Evolutionary conservation across 306 rosid species (phyloP).

Genomic region (Crotalaria pallida): DNA sequence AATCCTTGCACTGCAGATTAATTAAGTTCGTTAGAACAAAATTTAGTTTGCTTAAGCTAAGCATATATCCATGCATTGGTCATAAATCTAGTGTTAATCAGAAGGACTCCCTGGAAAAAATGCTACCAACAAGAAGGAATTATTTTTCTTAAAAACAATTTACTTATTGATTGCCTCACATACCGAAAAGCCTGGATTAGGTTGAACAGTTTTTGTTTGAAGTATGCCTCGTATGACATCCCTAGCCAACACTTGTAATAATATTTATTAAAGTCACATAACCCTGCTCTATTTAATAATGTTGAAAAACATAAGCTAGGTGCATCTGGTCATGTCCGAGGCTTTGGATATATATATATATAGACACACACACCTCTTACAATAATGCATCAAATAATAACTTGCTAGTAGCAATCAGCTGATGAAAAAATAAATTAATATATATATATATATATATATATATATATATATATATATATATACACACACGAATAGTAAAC

Average conservation of each 20-base stretch:
- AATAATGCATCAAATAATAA: neutral
- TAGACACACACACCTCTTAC: neutral
- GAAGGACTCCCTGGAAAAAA: too few relatives aligned
- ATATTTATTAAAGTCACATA: neutral
- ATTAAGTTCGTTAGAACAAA: neutral
- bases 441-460: too few relatives aligned
- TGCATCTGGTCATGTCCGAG: slow-evolving; percentile 5
- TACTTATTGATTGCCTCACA: neutral
- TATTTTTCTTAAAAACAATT: neutral
- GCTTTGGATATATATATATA: neutral
- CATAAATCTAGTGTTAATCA: neutral
- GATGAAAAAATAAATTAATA: too few relatives aligned
- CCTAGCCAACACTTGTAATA: neutral
- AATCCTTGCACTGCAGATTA: neutral
- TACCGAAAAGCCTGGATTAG: neutral
- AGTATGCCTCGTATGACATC: neutral
- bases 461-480: too few relatives aligned
- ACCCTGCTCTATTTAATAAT: slow-evolving; percentile 7
- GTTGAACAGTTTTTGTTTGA: neutral
- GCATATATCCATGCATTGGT: neutral
- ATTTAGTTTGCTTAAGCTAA: neutral
- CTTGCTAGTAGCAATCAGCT: neutral
- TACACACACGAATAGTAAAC: too few relatives aligned
- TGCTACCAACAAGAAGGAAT: too few relatives aligned
- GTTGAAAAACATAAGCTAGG: neutral